Base-by-base conservation (phyloP, 495 filamentous ascomycete genomes). In the Baudoinia panamericana region DNA sequence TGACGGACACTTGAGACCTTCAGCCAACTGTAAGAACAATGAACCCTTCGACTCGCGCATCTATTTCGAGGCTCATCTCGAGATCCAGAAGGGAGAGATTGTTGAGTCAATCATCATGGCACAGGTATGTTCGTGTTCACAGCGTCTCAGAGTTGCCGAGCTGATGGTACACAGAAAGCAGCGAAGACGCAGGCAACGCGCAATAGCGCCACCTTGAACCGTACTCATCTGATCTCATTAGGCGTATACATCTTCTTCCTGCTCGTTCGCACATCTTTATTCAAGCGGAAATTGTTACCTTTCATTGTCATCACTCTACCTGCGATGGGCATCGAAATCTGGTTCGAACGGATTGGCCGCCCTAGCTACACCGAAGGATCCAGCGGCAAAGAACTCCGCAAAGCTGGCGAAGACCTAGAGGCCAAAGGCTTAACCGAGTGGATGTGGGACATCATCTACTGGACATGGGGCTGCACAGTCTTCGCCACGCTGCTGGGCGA, bases 401-500 rank as follows among this genome's bases (percentile, higher is more conserved):
- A 67, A 11, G 67, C 79, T 0, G 90, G 90, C 13, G 88, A 96
- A 57, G 90, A 96, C 58, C 70, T 97, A 18, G 78, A 82, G 20
- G 84, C 84, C 0, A 73, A 80, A 19, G 90, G 90, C 0, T 63
- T 97, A 60, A 96, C 86, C 6, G 90, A 97, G 61, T 97, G 87
- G 63, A 82, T 95, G 80, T 96, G 88, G 71, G 90, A 97, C 64
- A 70, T 94, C 19, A 65, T 95, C 24, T 96, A 93, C 68, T 86
- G 90, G 63, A 73, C 76, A 23, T 61, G 56, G 73, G 73, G 17
- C 54, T 75, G 61, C 59, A 54, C 47, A 59, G 60, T 47, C 52
- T 52, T 54, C 45, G 58, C 36, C 27, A 48, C 48, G 21, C 56
- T 59, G 26, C 29, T 56, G 10, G 61, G 61, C 13, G 55, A 63